Evolutionary conservation across 306 rosid genomes (phyloP).

Genomic region (Medicago truncatula): DNA sequence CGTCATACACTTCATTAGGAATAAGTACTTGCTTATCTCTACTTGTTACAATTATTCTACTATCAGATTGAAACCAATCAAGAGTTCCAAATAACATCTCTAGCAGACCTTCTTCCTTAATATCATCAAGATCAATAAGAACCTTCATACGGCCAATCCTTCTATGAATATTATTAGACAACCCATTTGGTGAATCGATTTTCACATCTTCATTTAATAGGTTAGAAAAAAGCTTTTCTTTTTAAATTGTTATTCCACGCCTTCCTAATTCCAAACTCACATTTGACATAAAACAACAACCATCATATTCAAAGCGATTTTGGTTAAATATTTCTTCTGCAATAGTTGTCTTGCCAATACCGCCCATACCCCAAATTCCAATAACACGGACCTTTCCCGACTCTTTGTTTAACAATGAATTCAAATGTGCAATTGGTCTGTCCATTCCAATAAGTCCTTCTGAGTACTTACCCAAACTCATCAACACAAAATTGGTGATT

Average conservation of each 20-base stretch:
- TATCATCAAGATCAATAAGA: slow-evolving; percentile 33
- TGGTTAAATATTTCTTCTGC: neutral
- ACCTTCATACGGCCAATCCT: neutral
- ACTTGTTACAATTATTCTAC: neutral
- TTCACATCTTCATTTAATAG: neutral
- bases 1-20: neutral
- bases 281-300: neutral
- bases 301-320: neutral
- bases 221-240: neutral
- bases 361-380: neutral
- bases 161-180: neutral
- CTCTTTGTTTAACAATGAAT: neutral
- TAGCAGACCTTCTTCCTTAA: neutral
- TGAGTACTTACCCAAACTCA: neutral
- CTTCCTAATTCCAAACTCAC: slow-evolving; percentile 3
- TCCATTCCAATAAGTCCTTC: neutral
- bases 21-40: neutral
- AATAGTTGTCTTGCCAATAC: neutral
- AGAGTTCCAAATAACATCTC: slow-evolving; percentile 6
- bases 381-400: neutral
- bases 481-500: neutral
- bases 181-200: neutral
- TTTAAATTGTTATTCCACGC: neutral
- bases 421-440: neutral
- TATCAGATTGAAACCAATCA: slow-evolving; percentile 4